Base-by-base conservation (phyloP, 768 basidiomycete genomes). In the Butyriboletus loyo region DNA sequence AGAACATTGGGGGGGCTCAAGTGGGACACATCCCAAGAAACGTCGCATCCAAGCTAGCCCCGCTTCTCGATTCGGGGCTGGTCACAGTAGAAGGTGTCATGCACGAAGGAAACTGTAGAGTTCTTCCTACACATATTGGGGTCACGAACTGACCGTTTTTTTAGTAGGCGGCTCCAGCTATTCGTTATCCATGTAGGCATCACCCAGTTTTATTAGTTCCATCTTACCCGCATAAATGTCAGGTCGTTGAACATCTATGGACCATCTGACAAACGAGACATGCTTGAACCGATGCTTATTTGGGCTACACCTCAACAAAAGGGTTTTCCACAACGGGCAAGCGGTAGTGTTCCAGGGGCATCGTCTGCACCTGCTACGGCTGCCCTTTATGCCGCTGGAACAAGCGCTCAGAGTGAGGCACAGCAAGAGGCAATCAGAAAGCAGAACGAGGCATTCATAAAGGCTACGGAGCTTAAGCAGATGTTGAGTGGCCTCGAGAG, bases 1-100 rank as follows among this genome's bases (percentile, higher is more conserved):
- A 80, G 64, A 95, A 95, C 62, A 91, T 92, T 37, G 75, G 78
- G 2, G 74, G 76, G 1, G 72, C 72, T 13, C 87, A 92, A 77
- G 91, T 95, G 3, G 92, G 92, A 2, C 92, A 94, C 69, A 65
- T 94, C 22, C 85, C 89, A 2, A 77, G 79, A 31, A 71, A 68
- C 21, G 76, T 86, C 13, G 88, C 82, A 0, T 47, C 66, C 0
- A 78, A 79, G 58, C 73, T 94, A 17, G 79, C 92, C 5, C 84
- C 87, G 1, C 72, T 93, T 22, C 78, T 94, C 45, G 92, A 95
- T 65, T 69, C 71, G 39, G 69, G 67, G 10, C 50, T 76, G 3
- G 74, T 94, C 39, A 86, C 78, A 0, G 80, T 89, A 4, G 92
- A 94, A 72, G 92, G 91, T 19, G 70, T 76, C 11, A 68, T 66